A percentile compares a stretch with the other conserved stretches of the same genome.
These are phyloP conservation scores for Penicillium sp. DNA, from an alignment of 2,329 filamentous ascomycete species.

Conservation along the genomic window DNA sequence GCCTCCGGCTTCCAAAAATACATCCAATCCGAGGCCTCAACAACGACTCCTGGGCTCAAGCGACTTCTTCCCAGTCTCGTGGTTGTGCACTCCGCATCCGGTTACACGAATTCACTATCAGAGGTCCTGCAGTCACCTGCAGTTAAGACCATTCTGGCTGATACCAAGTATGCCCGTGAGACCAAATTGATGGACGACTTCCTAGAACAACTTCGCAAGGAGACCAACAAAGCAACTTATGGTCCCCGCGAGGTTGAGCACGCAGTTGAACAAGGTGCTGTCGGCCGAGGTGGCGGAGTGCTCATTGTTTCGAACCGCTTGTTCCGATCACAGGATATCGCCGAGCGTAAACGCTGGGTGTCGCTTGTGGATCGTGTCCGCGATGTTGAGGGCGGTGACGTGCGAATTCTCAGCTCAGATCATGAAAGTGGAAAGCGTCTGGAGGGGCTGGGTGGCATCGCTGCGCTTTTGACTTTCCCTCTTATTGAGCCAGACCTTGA, in stretches of 20 bases:
- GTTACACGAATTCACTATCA: slow-evolving; percentile 81
- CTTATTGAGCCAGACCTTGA: slow-evolving; percentile 77
- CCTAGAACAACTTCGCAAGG: slow-evolving; percentile 70
- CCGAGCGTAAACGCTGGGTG: slow-evolving; percentile 76
- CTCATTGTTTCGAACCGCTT: slow-evolving; percentile 83
- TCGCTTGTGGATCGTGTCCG: slow-evolving; percentile 83
- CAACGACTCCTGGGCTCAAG: slow-evolving; percentile 60
- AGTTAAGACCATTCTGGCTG: slow-evolving; percentile 71
- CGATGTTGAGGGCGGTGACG: slow-evolving; percentile 76
- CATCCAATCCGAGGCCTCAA: slow-evolving; percentile 60
- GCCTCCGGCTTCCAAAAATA: slow-evolving; percentile 77
- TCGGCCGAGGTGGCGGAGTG: slow-evolving; percentile 80
- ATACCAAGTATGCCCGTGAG: slow-evolving; percentile 86
- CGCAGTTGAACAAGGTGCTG: slow-evolving; percentile 82
- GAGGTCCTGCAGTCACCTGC: slow-evolving; percentile 81
- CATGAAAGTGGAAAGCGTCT: slow-evolving; percentile 89
- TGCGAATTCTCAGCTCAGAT: slow-evolving; percentile 83
- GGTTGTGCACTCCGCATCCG: slow-evolving; percentile 81
- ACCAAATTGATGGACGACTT: slow-evolving; percentile 83
- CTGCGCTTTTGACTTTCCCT: slow-evolving; percentile 86
- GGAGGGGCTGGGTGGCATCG: slow-evolving; percentile 80
- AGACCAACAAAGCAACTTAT: slow-evolving; percentile 90
- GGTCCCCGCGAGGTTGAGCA: slow-evolving; percentile 76
- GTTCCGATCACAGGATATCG: slow-evolving; percentile 79
- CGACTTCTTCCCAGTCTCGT: slow-evolving; percentile 61